Base-by-base conservation (phyloP, 352 stramenopile species). In the Phytophthora quininea region DNA sequence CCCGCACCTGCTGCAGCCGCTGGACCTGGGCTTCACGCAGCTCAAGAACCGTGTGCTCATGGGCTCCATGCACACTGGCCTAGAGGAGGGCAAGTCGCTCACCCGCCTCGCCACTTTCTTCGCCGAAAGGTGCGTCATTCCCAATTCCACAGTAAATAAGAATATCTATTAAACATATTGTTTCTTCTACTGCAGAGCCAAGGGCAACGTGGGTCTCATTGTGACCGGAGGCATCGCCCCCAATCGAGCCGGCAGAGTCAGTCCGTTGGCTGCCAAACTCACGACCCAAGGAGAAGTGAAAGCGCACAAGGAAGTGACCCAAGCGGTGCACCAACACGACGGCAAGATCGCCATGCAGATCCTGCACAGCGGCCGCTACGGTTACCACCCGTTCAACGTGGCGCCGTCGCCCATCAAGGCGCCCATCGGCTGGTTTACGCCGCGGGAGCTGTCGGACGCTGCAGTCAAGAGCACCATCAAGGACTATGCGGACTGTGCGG, bases 311-410 rank as follows among this genome's bases (percentile, higher is more conserved):
- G 79, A 97, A 55, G 96, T 99, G 45, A 99, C 97, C 0, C 64
- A 89, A 9, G 93, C 95, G 11, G 96, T 99, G 27, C 97, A 99
- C 74, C 82, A 82, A 33, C 77, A 89, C 51, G 86, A 77, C 62
- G 82, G 85, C 40, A 92, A 93, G 69, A 95, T 97, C 61, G 87
- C 88, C 48, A 96, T 97, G 88, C 91, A 98, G 75, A 97, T 98
- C 61, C 74, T 98, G 40, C 93, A 98, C 76, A 88, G 89, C 31
- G 93, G 97, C 32, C 89, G 97, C n/a, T 99, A 99, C 73, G 96
- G 93, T 6, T 98, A 99, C 71, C 95, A 98, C 80, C 96, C 96
- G 40, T 98, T 98, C 69, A 86, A 88, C 50, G 96, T 99, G 4
- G 96, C 91, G 8, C 93, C 97, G 45, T 97, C 84, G 14, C 62